Base-by-base conservation (phyloP, 2,329 filamentous ascomycete species). In the Fusarium tanahbumbuense region DNA sequence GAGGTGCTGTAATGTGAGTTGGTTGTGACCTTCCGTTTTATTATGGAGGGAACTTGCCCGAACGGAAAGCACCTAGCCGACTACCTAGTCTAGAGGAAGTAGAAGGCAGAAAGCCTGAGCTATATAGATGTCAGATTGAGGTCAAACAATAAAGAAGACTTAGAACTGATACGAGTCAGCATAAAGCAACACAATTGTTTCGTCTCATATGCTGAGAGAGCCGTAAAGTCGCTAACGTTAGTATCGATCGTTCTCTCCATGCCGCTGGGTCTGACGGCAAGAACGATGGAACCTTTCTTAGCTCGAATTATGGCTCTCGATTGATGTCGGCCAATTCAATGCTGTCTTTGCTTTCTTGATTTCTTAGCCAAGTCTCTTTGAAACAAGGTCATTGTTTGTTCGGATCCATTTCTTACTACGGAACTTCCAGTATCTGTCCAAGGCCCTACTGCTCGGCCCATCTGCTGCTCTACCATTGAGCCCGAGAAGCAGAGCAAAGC, bases 11-110 rank as follows among this genome's bases (percentile, higher is more conserved):
- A 27, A 28, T 32, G n/a, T 40, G 28, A 22, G 44, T 56, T 46
- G 27, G 44, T 62, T 52, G 41, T 58, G 63, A 56, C 64, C 64
- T 54, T 59, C 42, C 63, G 27, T 32, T 54, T 60, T 45, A 40
- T 42, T 41, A 54, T 37, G 18, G 34, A 37, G 47, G 20, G 40
- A 60, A 46, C 46, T 45, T 53, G 50, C 23, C 58, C 49, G 44
- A 59, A 41, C 37, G 34, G 37, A 66, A 49, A 23, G 63, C 34
- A 66, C 28, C 47, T 49, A 22, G 20, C 32, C 34, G 27, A 27
- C 23, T 22, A 22, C 22, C 22, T 25, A 28, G 23, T 30, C 16
- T 30, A 37, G 34, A 37, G 18, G 10, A 37, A n/a, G 34, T n/a
- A 37, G 34, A n/a, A n/a, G 18, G 18, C 10, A 37, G 34, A 37